Percentiles rank a stretch among this genome's conserved stretches.
phyloP scores from a whole-genome alignment of 1,284 basidiomycete species.

The Coniferiporia sulphurascens region DNA sequence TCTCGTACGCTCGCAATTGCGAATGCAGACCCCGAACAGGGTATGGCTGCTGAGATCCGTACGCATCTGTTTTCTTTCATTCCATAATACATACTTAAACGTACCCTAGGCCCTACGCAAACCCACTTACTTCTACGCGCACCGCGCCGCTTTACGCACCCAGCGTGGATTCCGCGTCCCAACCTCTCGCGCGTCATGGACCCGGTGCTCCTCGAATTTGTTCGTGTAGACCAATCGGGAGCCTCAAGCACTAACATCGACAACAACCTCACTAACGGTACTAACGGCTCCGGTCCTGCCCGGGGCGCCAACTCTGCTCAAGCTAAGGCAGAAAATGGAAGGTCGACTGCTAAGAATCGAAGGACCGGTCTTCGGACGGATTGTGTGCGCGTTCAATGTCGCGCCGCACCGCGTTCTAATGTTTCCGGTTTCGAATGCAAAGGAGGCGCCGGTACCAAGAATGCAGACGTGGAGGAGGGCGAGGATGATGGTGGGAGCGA shows the following conservation, averaged over 20 bases:
- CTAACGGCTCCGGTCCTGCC: conserved; percentile 2
- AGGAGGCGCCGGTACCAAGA: too few relatives aligned
- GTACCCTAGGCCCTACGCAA: conserved; percentile 53
- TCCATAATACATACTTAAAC: background rate
- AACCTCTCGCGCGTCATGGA: conserved; percentile 41
- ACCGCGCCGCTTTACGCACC: conserved; percentile 63
- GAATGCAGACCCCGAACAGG: conserved; percentile 50
- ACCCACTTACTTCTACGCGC: conserved; percentile 67
- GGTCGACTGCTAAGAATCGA: conserved; percentile 9
- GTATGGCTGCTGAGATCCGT: conserved; percentile 60
- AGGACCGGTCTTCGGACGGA: conserved; percentile 41
- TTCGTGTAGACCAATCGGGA: background rate
- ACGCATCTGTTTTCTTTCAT: conserved; percentile 20
- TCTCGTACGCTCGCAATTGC: conserved; percentile 55
- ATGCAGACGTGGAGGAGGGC: conserved; percentile 15
- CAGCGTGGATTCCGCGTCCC: conserved; percentile 70
- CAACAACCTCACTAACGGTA: background rate
- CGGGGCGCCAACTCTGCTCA: conserved; percentile 15
- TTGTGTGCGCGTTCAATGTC: conserved; percentile 51
- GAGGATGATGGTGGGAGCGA: conserved; percentile 1
- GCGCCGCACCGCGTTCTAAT: background rate
- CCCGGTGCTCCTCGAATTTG: conserved; percentile 34
- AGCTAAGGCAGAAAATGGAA: background rate
- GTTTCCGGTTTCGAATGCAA: background rate
- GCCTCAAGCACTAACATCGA: conserved; percentile 22